Percentiles rank a stretch among this genome's conserved stretches.
These are phyloP conservation scores for Zygnema circumcarinatum DNA, from an alignment of 139 green algal genomes.

Conservation along the genomic window DNA sequence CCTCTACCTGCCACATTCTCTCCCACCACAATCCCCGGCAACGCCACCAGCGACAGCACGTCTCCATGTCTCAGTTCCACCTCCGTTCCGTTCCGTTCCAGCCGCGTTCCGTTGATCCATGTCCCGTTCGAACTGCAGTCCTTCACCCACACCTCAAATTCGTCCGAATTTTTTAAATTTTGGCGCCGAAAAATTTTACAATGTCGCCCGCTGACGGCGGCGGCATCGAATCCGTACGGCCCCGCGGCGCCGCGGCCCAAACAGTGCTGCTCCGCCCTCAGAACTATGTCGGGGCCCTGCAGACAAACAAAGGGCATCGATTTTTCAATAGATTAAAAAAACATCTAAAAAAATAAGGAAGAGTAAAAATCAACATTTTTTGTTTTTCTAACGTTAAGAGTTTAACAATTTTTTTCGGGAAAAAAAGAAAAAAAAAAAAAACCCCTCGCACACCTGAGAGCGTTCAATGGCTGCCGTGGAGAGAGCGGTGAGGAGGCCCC, in stretches of 20 bases:
- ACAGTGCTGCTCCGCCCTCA: not conserved
- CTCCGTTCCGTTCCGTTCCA: constrained; percentile 1
- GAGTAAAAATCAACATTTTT: not conserved
- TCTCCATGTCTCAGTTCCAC: not conserved
- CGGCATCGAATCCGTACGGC: not conserved
- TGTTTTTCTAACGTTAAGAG: not conserved
- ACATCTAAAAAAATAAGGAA: too few relatives aligned
- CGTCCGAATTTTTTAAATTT: not conserved
- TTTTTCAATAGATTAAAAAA: too few relatives aligned
- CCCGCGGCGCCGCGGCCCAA: not conserved
- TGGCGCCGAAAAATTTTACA: not conserved
- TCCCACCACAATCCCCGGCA: not conserved
- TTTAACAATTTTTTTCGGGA: not conserved
- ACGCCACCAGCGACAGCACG: constrained; percentile 6
- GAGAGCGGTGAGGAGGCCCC: not conserved
- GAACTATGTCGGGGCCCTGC: too few relatives aligned
- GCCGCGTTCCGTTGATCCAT: not conserved
- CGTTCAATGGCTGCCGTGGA: not conserved
- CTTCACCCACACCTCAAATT: not conserved
- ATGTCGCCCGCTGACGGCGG: not conserved
- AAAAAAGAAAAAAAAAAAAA: not conserved
- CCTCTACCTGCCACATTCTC: not conserved
- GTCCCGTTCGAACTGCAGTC: not conserved
- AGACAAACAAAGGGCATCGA: too few relatives aligned
- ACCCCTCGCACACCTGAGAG: too few relatives aligned